Evolutionary conservation across 345 rosid genomes (phyloP).

Genomic region (Ailanthus altissimus): DNA sequence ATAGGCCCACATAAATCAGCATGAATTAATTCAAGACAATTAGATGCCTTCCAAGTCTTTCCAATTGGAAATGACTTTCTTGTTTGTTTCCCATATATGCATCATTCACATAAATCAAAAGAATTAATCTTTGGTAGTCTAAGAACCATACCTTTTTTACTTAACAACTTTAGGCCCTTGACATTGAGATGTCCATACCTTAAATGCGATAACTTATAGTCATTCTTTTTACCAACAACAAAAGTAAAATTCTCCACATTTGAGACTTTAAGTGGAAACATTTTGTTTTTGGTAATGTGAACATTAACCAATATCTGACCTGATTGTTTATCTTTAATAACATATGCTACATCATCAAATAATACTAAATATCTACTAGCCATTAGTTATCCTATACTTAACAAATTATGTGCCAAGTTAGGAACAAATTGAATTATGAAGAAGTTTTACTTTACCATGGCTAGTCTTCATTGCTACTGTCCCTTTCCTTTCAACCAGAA

Average conservation of each 20-base stretch:
- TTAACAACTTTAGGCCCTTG: background rate
- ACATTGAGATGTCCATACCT: background rate
- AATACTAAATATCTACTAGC: slow-evolving; percentile 2
- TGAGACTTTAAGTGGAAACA: slow-evolving; percentile 9
- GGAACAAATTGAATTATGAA: background rate
- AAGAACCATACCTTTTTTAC: too few species aligned
- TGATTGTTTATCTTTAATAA: slow-evolving; percentile 1
- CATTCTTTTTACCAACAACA: background rate
- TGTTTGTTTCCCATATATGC: background rate
- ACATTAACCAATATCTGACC: background rate
- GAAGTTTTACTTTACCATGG: slow-evolving; percentile 16
- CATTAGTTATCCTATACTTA: slow-evolving; percentile 3
- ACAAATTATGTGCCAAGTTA: background rate
- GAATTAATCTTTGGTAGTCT: background rate
- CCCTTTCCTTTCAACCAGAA: background rate
- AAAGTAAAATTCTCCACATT: background rate
- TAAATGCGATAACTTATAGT: slow-evolving; percentile 2
- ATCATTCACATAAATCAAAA: slow-evolving; percentile 5
- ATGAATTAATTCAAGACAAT: background rate
- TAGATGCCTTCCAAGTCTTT: background rate
- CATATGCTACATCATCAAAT: slow-evolving; percentile 7
- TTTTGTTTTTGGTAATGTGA: slow-evolving; percentile 4
- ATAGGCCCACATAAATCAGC: background rate
- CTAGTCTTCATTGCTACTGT: background rate
- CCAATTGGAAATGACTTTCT: slow-evolving; percentile 7